Conservation (phyloP, 345 rosid species). For the Eucalyptus melliodora region DNA sequence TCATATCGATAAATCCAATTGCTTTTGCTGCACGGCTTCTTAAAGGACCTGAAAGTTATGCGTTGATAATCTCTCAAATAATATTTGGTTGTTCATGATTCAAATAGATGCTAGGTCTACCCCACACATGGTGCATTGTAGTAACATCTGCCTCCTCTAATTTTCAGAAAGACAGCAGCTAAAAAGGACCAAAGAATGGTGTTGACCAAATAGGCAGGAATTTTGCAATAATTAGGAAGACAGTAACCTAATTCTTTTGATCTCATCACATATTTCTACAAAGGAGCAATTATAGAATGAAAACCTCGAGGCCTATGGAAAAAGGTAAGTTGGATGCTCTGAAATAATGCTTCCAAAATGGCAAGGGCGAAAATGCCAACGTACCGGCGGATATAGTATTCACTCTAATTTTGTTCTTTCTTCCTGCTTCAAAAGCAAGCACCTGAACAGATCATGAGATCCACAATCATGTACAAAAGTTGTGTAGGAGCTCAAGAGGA, state of each 20-base stretch:
- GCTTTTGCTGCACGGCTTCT: slow-evolving; percentile 77
- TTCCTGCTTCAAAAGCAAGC: slow-evolving; percentile 72
- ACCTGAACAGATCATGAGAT: slow-evolving; percentile 20
- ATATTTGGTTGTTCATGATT: background rate
- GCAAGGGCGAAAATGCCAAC: background rate
- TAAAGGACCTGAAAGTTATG: slow-evolving; percentile 37
- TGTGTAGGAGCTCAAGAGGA: background rate
- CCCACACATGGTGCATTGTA: background rate
- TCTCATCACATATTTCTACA: background rate
- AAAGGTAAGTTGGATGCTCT: background rate
- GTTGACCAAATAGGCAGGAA: background rate
- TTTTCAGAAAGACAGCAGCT: background rate
- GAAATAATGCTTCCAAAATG: background rate
- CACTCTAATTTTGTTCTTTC: slow-evolving; percentile 56
- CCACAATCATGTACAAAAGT: background rate
- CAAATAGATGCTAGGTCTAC: background rate
- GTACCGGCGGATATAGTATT: slow-evolving; percentile 68
- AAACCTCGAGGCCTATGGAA: background rate
- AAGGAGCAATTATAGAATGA: background rate
- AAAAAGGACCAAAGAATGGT: background rate
- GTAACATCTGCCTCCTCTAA: background rate
- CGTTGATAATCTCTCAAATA: background rate
- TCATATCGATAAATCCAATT: slow-evolving; percentile 64
- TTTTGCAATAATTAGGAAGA: background rate
- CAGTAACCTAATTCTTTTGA: background rate